These are phyloP conservation scores for Epichloe hybrida DNA, from an alignment of 2,329 filamentous ascomycete genomes.

Conservation along the genomic window DNA sequence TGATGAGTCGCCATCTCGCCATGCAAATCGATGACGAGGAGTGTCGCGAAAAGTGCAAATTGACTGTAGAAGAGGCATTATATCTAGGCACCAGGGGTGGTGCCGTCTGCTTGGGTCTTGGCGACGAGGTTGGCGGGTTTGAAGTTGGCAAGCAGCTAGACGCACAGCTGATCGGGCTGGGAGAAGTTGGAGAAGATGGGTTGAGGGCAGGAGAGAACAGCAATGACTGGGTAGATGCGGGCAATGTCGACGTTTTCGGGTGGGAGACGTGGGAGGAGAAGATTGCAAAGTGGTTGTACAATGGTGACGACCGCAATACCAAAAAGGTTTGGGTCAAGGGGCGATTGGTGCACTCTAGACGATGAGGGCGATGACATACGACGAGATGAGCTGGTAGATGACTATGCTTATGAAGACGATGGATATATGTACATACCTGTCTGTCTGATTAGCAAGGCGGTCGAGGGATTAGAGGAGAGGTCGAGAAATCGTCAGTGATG, in stretches of 20 bases:
- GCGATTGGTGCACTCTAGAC: constrained; percentile 55
- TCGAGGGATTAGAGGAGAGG: too few relatives aligned
- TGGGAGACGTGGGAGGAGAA: constrained; percentile 80
- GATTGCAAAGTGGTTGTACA: constrained; percentile 89
- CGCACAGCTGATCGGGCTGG: constrained; percentile 66
- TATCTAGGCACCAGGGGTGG: constrained; percentile 84
- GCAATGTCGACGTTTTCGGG: constrained; percentile 78
- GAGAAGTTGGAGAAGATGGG: constrained; percentile 28
- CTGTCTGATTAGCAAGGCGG: too few relatives aligned
- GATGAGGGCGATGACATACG: neutral
- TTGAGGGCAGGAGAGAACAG: constrained; percentile 10
- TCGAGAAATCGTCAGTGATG: too few relatives aligned
- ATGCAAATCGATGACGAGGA: constrained; percentile 29
- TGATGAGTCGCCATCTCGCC: constrained; percentile 62
- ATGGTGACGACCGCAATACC: constrained; percentile 86
- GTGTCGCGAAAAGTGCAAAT: constrained; percentile 40
- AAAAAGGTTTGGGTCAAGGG: constrained; percentile 81
- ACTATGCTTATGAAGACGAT: neutral
- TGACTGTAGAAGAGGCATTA: constrained; percentile 75
- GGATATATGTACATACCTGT: too few relatives aligned
- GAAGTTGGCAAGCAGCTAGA: constrained; percentile 83
- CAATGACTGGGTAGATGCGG: constrained; percentile 24
- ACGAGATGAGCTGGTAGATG: neutral
- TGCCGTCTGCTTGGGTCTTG: constrained; percentile 65
- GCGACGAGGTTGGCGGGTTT: constrained; percentile 62